Conservation (phyloP, 2,329 filamentous ascomycete species). For the Beauveria rudraprayagi region DNA sequence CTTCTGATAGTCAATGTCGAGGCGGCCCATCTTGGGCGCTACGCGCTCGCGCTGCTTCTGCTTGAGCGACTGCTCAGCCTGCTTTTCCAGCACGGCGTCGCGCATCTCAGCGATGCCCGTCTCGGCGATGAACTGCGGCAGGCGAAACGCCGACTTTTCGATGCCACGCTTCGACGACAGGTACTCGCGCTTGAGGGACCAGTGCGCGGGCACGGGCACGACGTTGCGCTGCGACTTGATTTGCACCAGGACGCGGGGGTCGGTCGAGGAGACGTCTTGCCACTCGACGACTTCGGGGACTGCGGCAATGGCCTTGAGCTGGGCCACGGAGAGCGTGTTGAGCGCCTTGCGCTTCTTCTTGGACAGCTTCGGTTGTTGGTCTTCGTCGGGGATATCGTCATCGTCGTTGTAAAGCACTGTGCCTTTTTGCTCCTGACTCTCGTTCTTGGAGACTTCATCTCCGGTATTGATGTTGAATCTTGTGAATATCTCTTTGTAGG, state of each 20-base stretch:
- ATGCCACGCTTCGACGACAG: constrained; percentile 94
- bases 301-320: constrained; percentile 83
- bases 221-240: constrained; percentile 95
- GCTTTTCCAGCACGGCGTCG: constrained; percentile 91
- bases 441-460: constrained; percentile 36
- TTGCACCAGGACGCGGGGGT: constrained; percentile 81
- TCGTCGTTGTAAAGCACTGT: constrained; percentile 63
- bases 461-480: constrained; percentile 56
- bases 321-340: constrained; percentile 88
- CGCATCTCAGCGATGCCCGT: constrained; percentile 98
- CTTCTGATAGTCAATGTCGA: constrained; percentile 98
- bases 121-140: constrained; percentile 95
- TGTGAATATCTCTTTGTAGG: constrained; percentile 75
- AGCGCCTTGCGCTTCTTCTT: constrained; percentile 92
- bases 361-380: constrained; percentile 62
- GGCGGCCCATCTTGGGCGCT: constrained; percentile 88
- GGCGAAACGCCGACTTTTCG: constrained; percentile 85
- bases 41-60: constrained; percentile 94
- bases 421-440: constrained; percentile 57
- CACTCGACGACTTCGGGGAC: constrained; percentile 95
- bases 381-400: constrained; percentile 74
- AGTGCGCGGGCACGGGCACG: constrained; percentile 87
- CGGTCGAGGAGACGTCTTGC: constrained; percentile 88
- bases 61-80: constrained; percentile 83
- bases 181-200: constrained; percentile 95